These are phyloP conservation scores for Silybum marianum DNA, from an alignment of 129 eudicot species.

Conservation along the genomic window DNA sequence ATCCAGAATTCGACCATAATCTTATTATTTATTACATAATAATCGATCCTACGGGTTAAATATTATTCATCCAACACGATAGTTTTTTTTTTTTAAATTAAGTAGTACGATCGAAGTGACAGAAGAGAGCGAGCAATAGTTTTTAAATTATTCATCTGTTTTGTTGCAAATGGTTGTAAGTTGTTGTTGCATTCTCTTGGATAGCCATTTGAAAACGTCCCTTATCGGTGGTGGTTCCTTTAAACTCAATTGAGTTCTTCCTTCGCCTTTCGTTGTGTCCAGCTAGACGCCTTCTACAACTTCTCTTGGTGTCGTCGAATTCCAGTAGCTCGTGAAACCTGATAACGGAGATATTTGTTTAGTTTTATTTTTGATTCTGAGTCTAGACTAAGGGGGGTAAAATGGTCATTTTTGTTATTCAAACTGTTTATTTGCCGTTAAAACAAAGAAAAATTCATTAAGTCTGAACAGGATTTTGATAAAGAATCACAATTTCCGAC, in stretches of 20 bases:
- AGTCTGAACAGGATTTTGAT: too few relatives aligned
- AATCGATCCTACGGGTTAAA: background rate
- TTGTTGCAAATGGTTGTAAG: conserved; percentile 41
- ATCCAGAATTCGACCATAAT: background rate
- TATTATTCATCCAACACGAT: background rate
- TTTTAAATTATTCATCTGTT: conserved; percentile 25
- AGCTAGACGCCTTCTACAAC: conserved; percentile 60
- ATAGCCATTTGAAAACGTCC: conserved; percentile 35
- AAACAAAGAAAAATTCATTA: too few relatives aligned
- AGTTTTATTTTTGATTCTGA: background rate
- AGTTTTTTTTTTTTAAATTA: background rate
- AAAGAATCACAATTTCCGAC: background rate
- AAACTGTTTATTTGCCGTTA: too few relatives aligned
- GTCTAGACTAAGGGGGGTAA: background rate
- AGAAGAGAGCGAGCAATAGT: conserved; percentile 63
- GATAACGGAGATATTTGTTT: background rate
- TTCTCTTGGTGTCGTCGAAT: conserved; percentile 59
- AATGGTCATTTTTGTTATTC: background rate
- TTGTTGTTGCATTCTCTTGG: conserved; percentile 32
- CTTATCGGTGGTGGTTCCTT: conserved; percentile 29
- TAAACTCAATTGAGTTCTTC: conserved; percentile 42
- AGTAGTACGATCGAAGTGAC: conserved; percentile 33
- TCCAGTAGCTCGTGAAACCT: conserved; percentile 62
- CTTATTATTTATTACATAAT: background rate
- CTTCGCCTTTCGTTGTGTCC: conserved; percentile 64